Base-by-base conservation (phyloP, 2,329 filamentous ascomycete species). In the Cephalotrichum gorgonifer region DNA sequence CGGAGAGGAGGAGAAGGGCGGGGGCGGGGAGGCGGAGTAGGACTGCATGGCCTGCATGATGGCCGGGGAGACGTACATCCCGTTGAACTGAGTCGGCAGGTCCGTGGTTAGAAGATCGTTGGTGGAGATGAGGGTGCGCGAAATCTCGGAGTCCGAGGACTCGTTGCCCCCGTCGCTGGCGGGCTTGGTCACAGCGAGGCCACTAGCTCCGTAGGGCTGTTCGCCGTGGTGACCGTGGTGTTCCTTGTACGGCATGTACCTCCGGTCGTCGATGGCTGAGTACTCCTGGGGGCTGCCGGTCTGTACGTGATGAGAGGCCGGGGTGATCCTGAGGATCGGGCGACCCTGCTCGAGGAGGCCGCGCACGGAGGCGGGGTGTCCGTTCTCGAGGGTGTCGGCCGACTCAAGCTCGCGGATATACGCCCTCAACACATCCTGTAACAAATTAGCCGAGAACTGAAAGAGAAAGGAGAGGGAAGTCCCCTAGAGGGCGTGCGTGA, bases 321-420 rank as follows among this genome's bases (percentile, higher is more conserved):
- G 9, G 54, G 52, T 46, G 60, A 46, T 20, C 43, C 28, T 20
- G 7, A 56, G 58, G n/a, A 57, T 58, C 43, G 57, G 57, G 49
- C 62, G 62, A 47, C 67, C 64, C 31, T 67, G 65, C 54, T 74
- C 72, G n/a, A 81, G 65, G 9, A 80, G 65, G 1, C 76, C 74
- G 49, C 75, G 71, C 14, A 77, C 69, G 2, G 74, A 73, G 3
- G 75, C 73, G 12, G 69, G 69, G 30, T 64, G 61, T 25, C 69
- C 70, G 22, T 66, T 68, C 35, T 68, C 66, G 12, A 64, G 58
- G n/a, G 62, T 60, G 31, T 67, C 65, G 49, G 72, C 66, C 38
- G 75, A 70, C 53, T 79, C 74, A 52, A 82, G 70, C 56, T 79
- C 74, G 31, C 75, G 74, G 39, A 83, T 79, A 56, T 83, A 81